Evolutionary conservation across 805 yeast species (phyloP), one percentile per base, ranked within the genome.

Genomic region (Yamadazyma takamatsuzukensis): DNA sequence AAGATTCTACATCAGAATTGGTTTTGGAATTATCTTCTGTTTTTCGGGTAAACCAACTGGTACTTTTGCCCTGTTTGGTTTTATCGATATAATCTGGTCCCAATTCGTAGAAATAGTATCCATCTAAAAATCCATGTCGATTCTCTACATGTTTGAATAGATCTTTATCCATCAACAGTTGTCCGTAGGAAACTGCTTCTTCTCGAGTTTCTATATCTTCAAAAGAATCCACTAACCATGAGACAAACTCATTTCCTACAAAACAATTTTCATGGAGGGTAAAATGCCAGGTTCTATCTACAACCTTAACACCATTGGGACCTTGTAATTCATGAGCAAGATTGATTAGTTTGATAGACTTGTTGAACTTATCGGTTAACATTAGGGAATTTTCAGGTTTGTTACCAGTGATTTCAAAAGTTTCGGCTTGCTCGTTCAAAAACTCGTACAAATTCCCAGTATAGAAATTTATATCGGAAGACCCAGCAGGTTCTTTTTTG

Each of bases 201-300:
- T 88, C 97, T 40, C 90, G 63, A 1, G 83, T 77, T 33, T 80
- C 78, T 29, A 90, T 80, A 48, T 87, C 97, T 17, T 74, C 76
- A 49, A 88, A 83, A 37, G 78, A 76, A 40, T 83, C 83, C 18
- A 83, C 64, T 34, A 90, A 53, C 97, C 97, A 90, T 19, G 77
- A 74, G 0, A 88, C 96, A 40, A 87, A 65, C 33, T 87, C 96
- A 41, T 80, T 76, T 0, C 97, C 97, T 15, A 86, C 54, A 50
- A 90, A 87, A 57, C 95, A 83, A 41, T 82, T 75, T 17, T 70
- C 66, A 51, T 86, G 94, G 4, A 74, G 63, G 41, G 78, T 79
- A 76, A 89, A 78, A 55, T 90, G 97, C 98, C 98, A 90, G 21
- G 80, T 74, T 45, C 97, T 68, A 47, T 87, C 95, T 1, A 74